Evolutionary conservation across 352 stramenopile genomes (phyloP).

Genomic region (Saprolegnia parasitica): DNA sequence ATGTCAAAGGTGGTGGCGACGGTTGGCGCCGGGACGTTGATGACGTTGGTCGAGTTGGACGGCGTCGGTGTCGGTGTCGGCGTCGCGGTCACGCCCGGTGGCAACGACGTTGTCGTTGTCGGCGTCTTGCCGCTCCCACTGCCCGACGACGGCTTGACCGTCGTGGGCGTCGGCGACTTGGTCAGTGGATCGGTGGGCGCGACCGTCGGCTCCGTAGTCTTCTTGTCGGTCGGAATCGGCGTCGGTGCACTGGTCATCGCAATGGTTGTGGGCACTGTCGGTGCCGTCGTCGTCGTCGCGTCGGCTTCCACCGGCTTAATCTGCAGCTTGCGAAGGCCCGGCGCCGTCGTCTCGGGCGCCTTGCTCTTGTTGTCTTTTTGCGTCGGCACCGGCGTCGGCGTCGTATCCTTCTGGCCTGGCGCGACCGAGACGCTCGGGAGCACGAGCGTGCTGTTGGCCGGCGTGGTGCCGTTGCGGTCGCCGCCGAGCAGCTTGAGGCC

Average conservation of each 20-base stretch:
- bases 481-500: background rate
- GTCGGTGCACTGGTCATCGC: slow-evolving; percentile 31
- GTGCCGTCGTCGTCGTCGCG: background rate
- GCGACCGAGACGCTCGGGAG: background rate
- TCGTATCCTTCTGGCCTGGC: background rate
- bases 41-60: slow-evolving; percentile 29
- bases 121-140: slow-evolving; percentile 26
- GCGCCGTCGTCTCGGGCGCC: no score
- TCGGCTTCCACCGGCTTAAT: background rate
- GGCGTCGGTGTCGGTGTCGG: slow-evolving; percentile 12
- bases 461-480: background rate
- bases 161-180: background rate
- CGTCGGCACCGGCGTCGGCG: background rate
- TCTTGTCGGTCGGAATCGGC: slow-evolving; percentile 15
- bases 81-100: background rate
- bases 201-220: background rate
- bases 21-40: slow-evolving; percentile 31
- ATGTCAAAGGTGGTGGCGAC: slow-evolving; percentile 35
- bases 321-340: no score
- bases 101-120: slow-evolving; percentile 4
- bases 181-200: slow-evolving; percentile 7
- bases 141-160: slow-evolving; percentile 21
- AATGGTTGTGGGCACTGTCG: slow-evolving; percentile 2
- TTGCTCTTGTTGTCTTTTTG: no score
- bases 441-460: background rate